Conservation (phyloP, 768 basidiomycete species). For the Lactarius deliciosus region DNA sequence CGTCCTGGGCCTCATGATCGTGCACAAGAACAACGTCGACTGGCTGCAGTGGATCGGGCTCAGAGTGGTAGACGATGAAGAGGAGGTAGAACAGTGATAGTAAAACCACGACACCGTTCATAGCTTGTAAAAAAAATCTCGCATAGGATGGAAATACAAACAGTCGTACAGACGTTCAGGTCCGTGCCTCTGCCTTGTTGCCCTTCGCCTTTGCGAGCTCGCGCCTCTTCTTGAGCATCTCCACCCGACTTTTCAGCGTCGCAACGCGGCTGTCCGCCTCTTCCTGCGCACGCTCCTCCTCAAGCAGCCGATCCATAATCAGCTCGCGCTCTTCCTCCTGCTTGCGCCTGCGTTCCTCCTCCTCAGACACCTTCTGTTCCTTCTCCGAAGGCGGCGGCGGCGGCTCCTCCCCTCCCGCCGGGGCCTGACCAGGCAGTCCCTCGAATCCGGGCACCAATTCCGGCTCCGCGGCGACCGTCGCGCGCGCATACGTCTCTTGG, state of each 20-base stretch:
- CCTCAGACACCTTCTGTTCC: slow-evolving; percentile 44
- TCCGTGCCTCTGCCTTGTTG: slow-evolving; percentile 18
- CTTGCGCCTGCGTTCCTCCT: slow-evolving; percentile 48
- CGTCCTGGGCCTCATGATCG: slow-evolving; percentile 89
- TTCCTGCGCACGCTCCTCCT: slow-evolving; percentile 85
- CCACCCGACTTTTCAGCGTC: slow-evolving; percentile 63
- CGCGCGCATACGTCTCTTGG: slow-evolving; percentile 59
- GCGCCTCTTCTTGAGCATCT: slow-evolving; percentile 52
- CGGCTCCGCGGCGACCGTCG: slow-evolving; percentile 72
- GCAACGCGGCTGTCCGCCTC: slow-evolving; percentile 78
- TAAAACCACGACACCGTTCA: not conserved
- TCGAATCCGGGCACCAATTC: slow-evolving; percentile 47
- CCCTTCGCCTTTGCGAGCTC: slow-evolving; percentile 33
- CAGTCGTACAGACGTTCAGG: slow-evolving; percentile 5
- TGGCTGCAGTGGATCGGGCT: slow-evolving; percentile 67
- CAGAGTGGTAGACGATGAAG: slow-evolving; percentile 15
- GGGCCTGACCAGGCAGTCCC: slow-evolving; percentile 47
- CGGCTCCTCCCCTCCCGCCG: slow-evolving; percentile 30
- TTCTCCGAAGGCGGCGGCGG: slow-evolving; percentile 30
- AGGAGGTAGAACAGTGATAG: not conserved
- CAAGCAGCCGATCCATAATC: slow-evolving; percentile 81
- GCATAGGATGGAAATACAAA: not conserved
- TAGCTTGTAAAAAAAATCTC: not conserved
- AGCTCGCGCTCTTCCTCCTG: slow-evolving; percentile 75
- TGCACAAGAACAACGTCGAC: slow-evolving; percentile 84